A percentile compares a stretch with the other conserved stretches of the same genome.
These are phyloP conservation scores for Fomitopsis schrenkii DNA, from an alignment of 1,284 basidiomycete species.

Conservation along the genomic window DNA sequence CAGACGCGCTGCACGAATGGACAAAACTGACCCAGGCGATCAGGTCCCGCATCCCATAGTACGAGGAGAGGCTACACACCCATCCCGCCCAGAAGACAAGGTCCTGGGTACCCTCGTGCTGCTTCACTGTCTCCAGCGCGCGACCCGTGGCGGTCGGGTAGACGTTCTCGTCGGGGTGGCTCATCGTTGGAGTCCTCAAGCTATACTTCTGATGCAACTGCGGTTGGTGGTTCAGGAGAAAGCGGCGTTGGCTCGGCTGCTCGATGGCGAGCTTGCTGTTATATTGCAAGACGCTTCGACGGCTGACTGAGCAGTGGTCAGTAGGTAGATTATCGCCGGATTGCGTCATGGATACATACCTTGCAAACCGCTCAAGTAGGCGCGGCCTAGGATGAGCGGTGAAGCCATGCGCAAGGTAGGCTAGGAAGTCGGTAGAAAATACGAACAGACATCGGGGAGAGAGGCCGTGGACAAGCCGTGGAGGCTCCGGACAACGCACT, in stretches of 20 bases:
- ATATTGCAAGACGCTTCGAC: neutral
- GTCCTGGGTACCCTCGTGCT: conserved; percentile 46
- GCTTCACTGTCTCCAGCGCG: conserved; percentile 48
- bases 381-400: neutral
- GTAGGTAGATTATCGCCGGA: neutral
- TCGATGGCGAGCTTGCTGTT: neutral
- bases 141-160: conserved; percentile 54
- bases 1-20: conserved; percentile 67
- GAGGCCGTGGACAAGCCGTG: too few species aligned
- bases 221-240: neutral
- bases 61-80: conserved; percentile 30
- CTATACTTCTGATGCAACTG: neutral
- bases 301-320: neutral
- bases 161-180: conserved; percentile 43
- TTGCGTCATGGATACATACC: neutral
- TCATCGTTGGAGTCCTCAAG: conserved; percentile 24
- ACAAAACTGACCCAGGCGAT: conserved; percentile 45
- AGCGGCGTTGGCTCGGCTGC: too few species aligned
- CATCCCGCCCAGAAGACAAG: conserved; percentile 61
- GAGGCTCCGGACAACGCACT: too few species aligned
- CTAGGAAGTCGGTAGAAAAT: too few species aligned
- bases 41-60: neutral
- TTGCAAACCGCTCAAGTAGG: neutral
- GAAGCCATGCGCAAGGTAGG: neutral
- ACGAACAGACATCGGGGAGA: too few species aligned